Evolutionary conservation across 305 asterid species (phyloP), one percentile per base, ranked within the genome.

Genomic region (Fraxinus velutina): DNA sequence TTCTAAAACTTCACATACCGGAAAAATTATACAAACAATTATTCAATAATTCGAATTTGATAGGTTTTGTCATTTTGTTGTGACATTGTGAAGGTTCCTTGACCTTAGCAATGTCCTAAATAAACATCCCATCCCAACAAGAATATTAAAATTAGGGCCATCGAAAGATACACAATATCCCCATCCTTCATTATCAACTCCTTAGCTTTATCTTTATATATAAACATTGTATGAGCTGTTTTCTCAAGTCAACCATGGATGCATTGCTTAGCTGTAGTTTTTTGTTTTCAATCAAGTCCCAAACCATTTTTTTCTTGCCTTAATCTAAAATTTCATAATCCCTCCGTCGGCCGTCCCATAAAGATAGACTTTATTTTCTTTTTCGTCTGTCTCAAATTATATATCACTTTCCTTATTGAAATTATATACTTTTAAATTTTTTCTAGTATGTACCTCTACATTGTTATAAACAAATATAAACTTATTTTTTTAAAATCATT

Each of bases 171-270:
- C 90, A 47, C 60, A 50, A 86, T 84, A 85, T 84, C 85, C 2
- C 75, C 76, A 82, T 79, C 77, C 84, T 30, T 78, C 84, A 88
- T 86, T 84, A 86, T 84, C 81, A 72, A 77, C 80, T 82, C 80
- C 75, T 80, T 83, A 78, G 39, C 74, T 87, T 62, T 84, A 81
- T 84, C 85, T 78, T 80, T n/a, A 85, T 83, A 6, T n/a, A 85
- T 83, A 6, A 74, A 42, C 64, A 32, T 36, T 84, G 39, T 19
- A 8, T 87, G 87, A 86, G 88, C 84, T 85, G 88, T 85, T 84
- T 39, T 84, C 73, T 73, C 85, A 60, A 81, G 89, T 83, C 91
- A 88, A 88, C 91, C 78, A 79, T 82, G 66, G 79, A 60, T 83
- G 66, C 85, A 78, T 76, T 79, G 90, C 85, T 85, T 80, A 83